A percentile compares a stretch with the other conserved stretches of the same genome.
These are phyloP conservation scores for Rhinocladiella similis DNA, from an alignment of 2,329 filamentous ascomycete genomes.

Conservation along the genomic window DNA sequence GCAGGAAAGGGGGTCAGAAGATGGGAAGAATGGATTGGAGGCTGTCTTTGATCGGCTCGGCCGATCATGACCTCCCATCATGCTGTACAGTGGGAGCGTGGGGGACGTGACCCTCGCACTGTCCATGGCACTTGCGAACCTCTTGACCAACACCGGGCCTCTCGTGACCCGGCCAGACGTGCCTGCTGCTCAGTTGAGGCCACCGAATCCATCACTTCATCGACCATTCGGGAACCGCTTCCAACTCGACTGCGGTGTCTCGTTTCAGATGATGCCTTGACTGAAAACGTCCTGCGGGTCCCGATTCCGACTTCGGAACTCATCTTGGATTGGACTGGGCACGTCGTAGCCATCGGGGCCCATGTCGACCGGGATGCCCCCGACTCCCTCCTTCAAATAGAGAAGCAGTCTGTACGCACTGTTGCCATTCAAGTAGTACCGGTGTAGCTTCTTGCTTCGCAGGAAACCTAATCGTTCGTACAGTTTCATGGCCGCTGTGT, in stretches of 20 bases:
- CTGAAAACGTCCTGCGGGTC: slow-evolving; percentile 12
- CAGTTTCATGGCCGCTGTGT: slow-evolving; percentile 82
- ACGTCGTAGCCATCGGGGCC: slow-evolving; percentile 35
- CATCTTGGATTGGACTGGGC: slow-evolving; percentile 24
- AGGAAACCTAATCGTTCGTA: slow-evolving; percentile 93
- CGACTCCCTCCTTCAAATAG: slow-evolving; percentile 66
- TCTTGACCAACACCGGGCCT: too few species aligned
- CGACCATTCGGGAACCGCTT: too few species aligned
- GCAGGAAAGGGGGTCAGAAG: slow-evolving; percentile 71
- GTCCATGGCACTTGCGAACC: background rate
- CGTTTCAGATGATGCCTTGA: slow-evolving; percentile 17
- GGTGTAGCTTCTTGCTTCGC: slow-evolving; percentile 85
- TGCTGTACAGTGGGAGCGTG: too few species aligned
- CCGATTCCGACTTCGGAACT: slow-evolving; percentile 15
- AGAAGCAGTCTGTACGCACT: slow-evolving; percentile 88
- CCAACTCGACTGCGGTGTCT: too few species aligned
- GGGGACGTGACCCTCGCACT: too few species aligned
- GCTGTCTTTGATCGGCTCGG: slow-evolving; percentile 59
- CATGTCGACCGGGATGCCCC: slow-evolving; percentile 39
- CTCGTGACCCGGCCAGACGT: too few species aligned
- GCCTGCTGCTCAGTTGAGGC: too few species aligned
- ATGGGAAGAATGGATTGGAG: slow-evolving; percentile 91
- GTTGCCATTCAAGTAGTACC: slow-evolving; percentile 96
- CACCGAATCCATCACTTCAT: too few species aligned
- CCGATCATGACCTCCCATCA: background rate